Percentiles rank a stretch among this genome's conserved stretches.
Evolutionary conservation across 2,329 filamentous ascomycete genomes (phyloP).

Genomic region (Alternaria sp.): DNA sequence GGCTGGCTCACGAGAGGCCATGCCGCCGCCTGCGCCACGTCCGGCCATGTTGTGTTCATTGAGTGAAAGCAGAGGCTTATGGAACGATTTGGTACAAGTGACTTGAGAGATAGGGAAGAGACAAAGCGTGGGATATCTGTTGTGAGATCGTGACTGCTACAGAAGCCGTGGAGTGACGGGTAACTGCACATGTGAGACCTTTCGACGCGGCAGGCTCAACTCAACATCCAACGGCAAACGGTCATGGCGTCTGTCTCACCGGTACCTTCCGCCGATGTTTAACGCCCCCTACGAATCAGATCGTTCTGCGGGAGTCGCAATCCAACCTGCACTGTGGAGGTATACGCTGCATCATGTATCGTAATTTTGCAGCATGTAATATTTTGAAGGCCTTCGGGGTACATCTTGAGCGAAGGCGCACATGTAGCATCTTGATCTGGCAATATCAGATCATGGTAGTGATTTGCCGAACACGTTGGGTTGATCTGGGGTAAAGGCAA

Average conservation of each 20-base stretch:
- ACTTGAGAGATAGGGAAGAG: background rate
- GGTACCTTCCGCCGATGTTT: background rate
- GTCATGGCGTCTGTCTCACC: background rate
- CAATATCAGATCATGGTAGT: background rate
- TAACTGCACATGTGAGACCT: too few relatives aligned
- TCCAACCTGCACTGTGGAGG: background rate
- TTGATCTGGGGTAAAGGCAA: background rate
- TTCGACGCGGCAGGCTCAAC: background rate
- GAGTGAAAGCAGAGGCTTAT: background rate
- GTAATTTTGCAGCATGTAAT: too few relatives aligned
- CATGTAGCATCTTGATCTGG: background rate
- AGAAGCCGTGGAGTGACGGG: background rate
- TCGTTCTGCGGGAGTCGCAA: background rate
- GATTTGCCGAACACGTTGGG: background rate
- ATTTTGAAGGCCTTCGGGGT: background rate
- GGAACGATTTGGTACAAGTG: background rate
- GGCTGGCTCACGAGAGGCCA: background rate
- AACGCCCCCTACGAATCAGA: background rate
- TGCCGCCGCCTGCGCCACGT: background rate
- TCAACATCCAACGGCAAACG: accelerated
- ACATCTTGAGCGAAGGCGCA: background rate
- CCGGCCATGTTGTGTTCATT: background rate
- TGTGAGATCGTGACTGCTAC: background rate
- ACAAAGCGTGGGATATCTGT: background rate
- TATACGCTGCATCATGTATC: background rate